These are phyloP conservation scores for Gossypium australe DNA, from an alignment of 345 rosid species.

Conservation along the genomic window DNA sequence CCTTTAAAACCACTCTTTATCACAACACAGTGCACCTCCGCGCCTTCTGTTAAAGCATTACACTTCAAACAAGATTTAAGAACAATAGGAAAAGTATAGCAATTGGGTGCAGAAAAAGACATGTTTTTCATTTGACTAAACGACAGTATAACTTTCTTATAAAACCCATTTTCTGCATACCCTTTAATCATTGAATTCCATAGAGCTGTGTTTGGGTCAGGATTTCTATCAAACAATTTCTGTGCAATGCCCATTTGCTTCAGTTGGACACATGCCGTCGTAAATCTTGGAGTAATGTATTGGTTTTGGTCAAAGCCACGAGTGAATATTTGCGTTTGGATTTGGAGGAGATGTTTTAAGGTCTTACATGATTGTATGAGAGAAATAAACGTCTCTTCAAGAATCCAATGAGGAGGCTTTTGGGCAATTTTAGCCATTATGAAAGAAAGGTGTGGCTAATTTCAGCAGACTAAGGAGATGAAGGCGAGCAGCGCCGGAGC, in stretches of 20 bases:
- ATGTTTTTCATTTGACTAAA: slow-evolving; percentile 44
- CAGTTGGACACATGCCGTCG: slow-evolving; percentile 16
- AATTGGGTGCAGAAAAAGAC: slow-evolving; percentile 47
- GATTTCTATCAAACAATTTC: slow-evolving; percentile 63
- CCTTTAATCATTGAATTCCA: slow-evolving; percentile 75
- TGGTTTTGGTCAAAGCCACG: slow-evolving; percentile 38
- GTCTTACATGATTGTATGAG: slow-evolving; percentile 61
- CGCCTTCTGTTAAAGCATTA: slow-evolving; percentile 50
- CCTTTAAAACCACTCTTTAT: slow-evolving; percentile 56
- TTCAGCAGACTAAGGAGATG: slow-evolving; percentile 31
- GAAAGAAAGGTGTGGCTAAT: not conserved
- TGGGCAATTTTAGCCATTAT: slow-evolving; percentile 33
- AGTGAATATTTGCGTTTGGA: slow-evolving; percentile 41
- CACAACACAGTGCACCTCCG: slow-evolving; percentile 53
- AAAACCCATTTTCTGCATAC: slow-evolving; percentile 29
- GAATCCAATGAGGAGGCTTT: slow-evolving; percentile 34
- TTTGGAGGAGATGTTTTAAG: slow-evolving; percentile 46
- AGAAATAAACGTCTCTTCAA: slow-evolving; percentile 51
- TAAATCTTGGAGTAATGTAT: slow-evolving; percentile 44
- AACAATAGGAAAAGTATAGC: slow-evolving; percentile 65
- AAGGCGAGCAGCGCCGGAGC: slow-evolving; percentile 43
- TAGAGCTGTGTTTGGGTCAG: slow-evolving; percentile 34
- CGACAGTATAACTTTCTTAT: slow-evolving; percentile 37
- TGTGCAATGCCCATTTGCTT: slow-evolving; percentile 42
- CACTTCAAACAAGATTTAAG: slow-evolving; percentile 56